Evolutionary conservation across 2,329 filamentous ascomycete genomes (phyloP).

Genomic region (Leptographium procerum): DNA sequence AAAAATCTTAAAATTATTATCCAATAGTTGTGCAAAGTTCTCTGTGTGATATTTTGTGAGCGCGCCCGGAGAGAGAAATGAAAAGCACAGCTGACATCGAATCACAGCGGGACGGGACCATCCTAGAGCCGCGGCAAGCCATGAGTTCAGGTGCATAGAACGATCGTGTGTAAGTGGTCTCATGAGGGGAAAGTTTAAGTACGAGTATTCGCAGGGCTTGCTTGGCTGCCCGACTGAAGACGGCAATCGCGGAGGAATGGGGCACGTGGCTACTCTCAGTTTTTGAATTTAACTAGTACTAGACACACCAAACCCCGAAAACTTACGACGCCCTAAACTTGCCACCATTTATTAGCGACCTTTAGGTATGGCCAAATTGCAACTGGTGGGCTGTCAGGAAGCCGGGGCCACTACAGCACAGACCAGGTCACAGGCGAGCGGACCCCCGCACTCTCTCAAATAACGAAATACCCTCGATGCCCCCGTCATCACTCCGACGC

Average conservation of each 20-base stretch:
- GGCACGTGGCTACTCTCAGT: neutral
- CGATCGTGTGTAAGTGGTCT: neutral
- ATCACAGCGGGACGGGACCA: neutral
- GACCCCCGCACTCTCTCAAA: neutral
- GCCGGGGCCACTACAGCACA: neutral
- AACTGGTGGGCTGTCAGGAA: neutral
- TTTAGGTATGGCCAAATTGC: neutral
- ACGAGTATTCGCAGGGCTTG: too few relatives aligned
- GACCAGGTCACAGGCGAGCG: neutral
- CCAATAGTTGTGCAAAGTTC: neutral
- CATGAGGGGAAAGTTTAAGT: too few relatives aligned
- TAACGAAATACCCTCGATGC: neutral
- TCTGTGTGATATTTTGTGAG: neutral
- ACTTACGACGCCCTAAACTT: neutral
- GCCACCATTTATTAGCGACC: neutral
- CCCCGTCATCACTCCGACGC: neutral
- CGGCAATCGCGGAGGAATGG: neutral
- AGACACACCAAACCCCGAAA: neutral
- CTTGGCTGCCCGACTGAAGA: neutral
- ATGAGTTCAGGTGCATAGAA: neutral
- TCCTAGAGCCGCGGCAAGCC: neutral
- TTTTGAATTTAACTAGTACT: neutral
- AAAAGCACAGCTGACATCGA: too few relatives aligned
- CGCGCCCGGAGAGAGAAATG: neutral
- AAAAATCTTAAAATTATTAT: constrained; percentile 1